Percentiles rank a stretch among this genome's conserved stretches.
These are phyloP conservation scores for Viridothelium virens DNA, from an alignment of 495 filamentous ascomycete species.

Conservation along the genomic window DNA sequence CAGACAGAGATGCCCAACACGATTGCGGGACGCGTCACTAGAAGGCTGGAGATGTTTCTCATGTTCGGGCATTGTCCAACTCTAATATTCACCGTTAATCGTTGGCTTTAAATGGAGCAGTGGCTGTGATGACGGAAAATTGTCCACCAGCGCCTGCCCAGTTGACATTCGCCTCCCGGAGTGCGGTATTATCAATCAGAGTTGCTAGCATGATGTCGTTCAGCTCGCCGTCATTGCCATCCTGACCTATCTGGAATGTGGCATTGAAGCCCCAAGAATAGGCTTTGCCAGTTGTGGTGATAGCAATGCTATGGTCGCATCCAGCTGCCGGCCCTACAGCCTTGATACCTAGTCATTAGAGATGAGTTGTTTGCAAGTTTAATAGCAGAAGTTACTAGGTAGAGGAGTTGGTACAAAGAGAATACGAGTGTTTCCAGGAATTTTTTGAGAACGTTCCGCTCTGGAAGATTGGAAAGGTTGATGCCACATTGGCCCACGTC, in stretches of 20 bases:
- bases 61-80: background rate
- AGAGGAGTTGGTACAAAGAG: slow-evolving; percentile 40
- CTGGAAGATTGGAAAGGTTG: slow-evolving; percentile 38
- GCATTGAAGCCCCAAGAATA: slow-evolving; percentile 64
- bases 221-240: slow-evolving; percentile 31
- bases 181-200: slow-evolving; percentile 56
- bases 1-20: background rate
- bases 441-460: slow-evolving; percentile 50
- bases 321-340: slow-evolving; percentile 40
- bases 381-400: slow-evolving; percentile 27
- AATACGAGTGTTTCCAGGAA: slow-evolving; percentile 46
- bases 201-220: slow-evolving; percentile 53
- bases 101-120: slow-evolving; percentile 7
- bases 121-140: slow-evolving; percentile 51
- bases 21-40: background rate
- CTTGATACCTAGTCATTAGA: slow-evolving; percentile 12
- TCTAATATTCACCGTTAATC: background rate
- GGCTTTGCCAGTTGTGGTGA: slow-evolving; percentile 52
- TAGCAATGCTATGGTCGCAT: slow-evolving; percentile 52
- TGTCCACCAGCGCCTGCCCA: slow-evolving; percentile 58
- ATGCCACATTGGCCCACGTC: slow-evolving; percentile 58
- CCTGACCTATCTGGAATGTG: slow-evolving; percentile 59
- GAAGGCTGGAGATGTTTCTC: background rate
- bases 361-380: slow-evolving; percentile 28
- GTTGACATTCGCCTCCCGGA: slow-evolving; percentile 50